A percentile compares a stretch with the other conserved stretches of the same genome.
phyloP scores from a whole-genome alignment of 179 eudicot species.

The Gypsophila paniculata region DNA sequence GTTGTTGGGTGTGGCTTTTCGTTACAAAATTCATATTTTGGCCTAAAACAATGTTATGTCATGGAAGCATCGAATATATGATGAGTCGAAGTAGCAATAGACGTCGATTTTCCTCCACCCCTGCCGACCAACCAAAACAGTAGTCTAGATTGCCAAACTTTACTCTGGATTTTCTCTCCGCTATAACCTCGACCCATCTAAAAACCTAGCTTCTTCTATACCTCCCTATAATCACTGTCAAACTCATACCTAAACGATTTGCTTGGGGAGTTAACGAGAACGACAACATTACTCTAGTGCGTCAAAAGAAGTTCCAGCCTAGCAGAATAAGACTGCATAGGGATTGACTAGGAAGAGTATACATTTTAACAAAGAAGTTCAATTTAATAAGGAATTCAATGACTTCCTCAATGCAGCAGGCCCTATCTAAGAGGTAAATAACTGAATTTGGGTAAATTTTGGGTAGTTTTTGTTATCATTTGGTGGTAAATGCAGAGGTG shows the following conservation, averaged over 20 bases:
- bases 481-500: background rate
- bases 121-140: background rate
- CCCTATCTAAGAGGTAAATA: background rate
- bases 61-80: background rate
- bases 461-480: conserved; percentile 9
- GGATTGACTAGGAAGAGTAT: background rate
- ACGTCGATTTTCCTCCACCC: background rate
- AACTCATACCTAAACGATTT: background rate
- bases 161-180: background rate
- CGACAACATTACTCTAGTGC: background rate
- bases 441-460: background rate
- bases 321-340: background rate
- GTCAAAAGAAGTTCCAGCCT: background rate
- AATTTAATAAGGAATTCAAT: background rate
- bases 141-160: background rate
- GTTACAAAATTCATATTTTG: background rate
- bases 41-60: background rate
- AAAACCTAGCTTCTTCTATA: background rate
- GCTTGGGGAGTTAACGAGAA: background rate
- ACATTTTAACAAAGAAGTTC: background rate
- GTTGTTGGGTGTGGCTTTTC: background rate
- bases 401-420: background rate
- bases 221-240: background rate
- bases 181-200: background rate
- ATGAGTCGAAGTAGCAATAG: background rate